phyloP scores from a whole-genome alignment of 805 yeast genomes.

The Metschnikowia picachoensis region DNA sequence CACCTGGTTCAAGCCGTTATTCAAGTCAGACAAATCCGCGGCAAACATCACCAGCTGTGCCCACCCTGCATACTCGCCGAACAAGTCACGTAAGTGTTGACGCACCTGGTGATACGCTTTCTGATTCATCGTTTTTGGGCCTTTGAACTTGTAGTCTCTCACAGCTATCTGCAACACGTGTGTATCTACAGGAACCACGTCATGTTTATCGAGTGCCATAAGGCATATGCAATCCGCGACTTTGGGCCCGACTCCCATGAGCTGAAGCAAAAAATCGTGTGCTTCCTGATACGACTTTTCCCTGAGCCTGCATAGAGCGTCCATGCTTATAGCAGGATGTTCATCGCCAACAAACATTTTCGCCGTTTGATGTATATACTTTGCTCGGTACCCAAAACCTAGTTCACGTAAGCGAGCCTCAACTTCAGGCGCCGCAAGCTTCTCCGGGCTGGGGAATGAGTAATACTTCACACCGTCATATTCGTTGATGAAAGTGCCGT shows the following conservation, averaged over 20 bases:
- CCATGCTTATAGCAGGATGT: constrained; percentile 31
- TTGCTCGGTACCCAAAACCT: constrained; percentile 91
- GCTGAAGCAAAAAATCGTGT: constrained; percentile 56
- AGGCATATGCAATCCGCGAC: constrained; percentile 96
- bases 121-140: constrained; percentile 44
- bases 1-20: constrained; percentile 55
- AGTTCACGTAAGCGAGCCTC: constrained; percentile 41
- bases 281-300: constrained; percentile 46
- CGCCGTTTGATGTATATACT: constrained; percentile 79
- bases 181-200: constrained; percentile 91
- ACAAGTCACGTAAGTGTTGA: constrained; percentile 53
- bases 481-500: constrained; percentile 56
- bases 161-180: constrained; percentile 89
- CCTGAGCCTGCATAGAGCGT: constrained; percentile 42
- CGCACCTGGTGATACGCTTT: constrained; percentile 56
- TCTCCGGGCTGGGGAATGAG: constrained; percentile 70
- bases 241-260: constrained; percentile 93
- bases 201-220: constrained; percentile 85
- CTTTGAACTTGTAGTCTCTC: constrained; percentile 66
- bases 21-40: constrained; percentile 69
- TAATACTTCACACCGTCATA: constrained; percentile 56
- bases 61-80: constrained; percentile 98
- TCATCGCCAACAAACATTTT: constrained; percentile 42
- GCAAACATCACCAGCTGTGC: constrained; percentile 94
- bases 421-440: constrained; percentile 35